A percentile compares a stretch with the other conserved stretches of the same genome.
phyloP scores from a whole-genome alignment of 2,329 filamentous ascomycete species.

The Sporothrix brasiliensis region DNA sequence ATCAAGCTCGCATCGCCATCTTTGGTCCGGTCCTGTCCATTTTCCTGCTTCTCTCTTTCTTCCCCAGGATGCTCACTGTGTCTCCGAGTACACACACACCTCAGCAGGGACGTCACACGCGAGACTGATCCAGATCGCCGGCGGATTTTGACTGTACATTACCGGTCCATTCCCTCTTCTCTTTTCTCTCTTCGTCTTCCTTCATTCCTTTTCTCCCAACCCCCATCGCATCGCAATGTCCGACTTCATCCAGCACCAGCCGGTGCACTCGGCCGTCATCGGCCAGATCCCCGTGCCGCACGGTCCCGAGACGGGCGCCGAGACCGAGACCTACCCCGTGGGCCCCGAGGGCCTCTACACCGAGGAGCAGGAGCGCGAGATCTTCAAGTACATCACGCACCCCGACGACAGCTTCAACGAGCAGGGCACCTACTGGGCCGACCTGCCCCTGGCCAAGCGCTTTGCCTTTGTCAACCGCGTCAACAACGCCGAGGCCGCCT shows the following conservation, averaged over 20 bases:
- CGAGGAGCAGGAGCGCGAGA: slow-evolving; percentile 56
- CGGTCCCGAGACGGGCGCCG: slow-evolving; percentile 53
- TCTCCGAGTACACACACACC: slow-evolving; percentile 6
- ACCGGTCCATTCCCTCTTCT: neutral
- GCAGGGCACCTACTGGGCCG: slow-evolving; percentile 90
- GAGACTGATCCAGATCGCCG: neutral
- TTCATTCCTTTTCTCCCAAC: neutral
- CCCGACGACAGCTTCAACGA: slow-evolving; percentile 85
- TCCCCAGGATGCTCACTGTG: slow-evolving; percentile 21
- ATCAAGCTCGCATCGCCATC: slow-evolving; percentile 24
- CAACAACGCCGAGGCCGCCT: slow-evolving; percentile 68
- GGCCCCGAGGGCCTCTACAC: slow-evolving; percentile 45
- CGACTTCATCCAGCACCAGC: slow-evolving; percentile 46
- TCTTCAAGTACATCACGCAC: slow-evolving; percentile 78
- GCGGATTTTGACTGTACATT: slow-evolving; percentile 11
- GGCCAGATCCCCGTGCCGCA: slow-evolving; percentile 62
- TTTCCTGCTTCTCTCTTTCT: slow-evolving; percentile 1
- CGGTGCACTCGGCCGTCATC: slow-evolving; percentile 48
- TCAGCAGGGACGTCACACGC: slow-evolving; percentile 3
- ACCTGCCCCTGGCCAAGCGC: slow-evolving; percentile 71
- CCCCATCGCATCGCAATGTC: slow-evolving; percentile 41
- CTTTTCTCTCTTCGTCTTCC: neutral
- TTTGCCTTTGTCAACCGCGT: slow-evolving; percentile 74
- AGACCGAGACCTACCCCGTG: slow-evolving; percentile 52
- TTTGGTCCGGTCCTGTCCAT: neutral